Conservation (phyloP, 164 flowering plant genomes). For the Houttuynia cordata region DNA sequence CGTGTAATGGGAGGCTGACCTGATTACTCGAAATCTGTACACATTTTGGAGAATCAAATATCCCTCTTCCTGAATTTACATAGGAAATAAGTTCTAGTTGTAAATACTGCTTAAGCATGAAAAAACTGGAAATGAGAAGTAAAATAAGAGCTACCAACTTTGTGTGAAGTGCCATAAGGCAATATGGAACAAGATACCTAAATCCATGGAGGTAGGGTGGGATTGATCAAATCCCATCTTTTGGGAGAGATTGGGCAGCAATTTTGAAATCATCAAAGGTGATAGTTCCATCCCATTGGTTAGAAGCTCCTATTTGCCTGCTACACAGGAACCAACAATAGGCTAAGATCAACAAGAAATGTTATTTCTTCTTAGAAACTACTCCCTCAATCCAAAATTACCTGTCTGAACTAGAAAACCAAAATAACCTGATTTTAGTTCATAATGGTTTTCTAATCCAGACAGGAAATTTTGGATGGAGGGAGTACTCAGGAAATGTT, state of each 20-base stretch:
- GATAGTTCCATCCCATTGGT: constrained; percentile 44
- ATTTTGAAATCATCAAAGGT: constrained; percentile 26
- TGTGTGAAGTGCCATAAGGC: constrained; percentile 16
- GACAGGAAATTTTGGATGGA: no score
- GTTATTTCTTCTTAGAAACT: no score
- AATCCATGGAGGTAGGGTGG: constrained; percentile 37
- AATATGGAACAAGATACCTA: constrained; percentile 34
- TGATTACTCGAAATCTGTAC: constrained; percentile 12
- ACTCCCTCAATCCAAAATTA: no score
- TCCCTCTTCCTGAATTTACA: constrained; percentile 24
- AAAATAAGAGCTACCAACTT: constrained; percentile 10
- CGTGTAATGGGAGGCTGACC: constrained; percentile 15
- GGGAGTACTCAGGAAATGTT: no score
- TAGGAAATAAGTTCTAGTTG: neutral
- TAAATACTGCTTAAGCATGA: neutral
- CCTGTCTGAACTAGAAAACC: no score
- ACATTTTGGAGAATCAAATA: constrained; percentile 43
- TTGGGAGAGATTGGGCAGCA: constrained; percentile 30
- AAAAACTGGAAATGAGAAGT: neutral
- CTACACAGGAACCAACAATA: no score
- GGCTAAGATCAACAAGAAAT: no score
- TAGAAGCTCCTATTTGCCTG: constrained; percentile 12
- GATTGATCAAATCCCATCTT: constrained; percentile 31
- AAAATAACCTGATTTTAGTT: no score
- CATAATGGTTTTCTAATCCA: no score